Evolutionary conservation across 495 filamentous ascomycete genomes (phyloP).

Genomic region (Polyplosphaeria fusca): DNA sequence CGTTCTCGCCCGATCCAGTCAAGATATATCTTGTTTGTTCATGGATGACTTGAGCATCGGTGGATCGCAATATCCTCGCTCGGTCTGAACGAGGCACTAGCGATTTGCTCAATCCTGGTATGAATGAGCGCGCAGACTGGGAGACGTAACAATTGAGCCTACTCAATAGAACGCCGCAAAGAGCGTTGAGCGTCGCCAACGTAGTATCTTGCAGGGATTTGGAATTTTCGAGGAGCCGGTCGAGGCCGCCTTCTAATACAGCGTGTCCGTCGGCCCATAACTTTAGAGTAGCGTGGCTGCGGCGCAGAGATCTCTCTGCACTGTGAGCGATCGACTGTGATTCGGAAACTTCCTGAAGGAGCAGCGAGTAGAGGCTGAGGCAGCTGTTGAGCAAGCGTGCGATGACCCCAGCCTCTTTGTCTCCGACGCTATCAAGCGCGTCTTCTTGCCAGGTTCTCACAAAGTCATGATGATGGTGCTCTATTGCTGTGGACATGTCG

Average conservation of each 20-base stretch:
- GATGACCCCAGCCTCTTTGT: slow-evolving; percentile 8
- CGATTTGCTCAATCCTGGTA: slow-evolving; percentile 5
- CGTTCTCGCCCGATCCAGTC: not conserved
- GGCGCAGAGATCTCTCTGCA: not conserved
- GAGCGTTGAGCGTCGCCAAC: slow-evolving; percentile 4
- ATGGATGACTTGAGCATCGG: not conserved
- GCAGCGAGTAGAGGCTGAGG: slow-evolving; percentile 2
- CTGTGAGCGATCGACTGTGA: not conserved
- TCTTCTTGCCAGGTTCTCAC: not conserved
- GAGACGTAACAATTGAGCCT: not conserved
- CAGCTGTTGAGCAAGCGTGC: slow-evolving; percentile 2
- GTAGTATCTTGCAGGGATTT: slow-evolving; percentile 3
- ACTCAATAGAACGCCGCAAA: slow-evolving; percentile 9
- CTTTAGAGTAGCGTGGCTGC: slow-evolving; percentile 3
- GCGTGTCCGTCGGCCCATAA: slow-evolving; percentile 19
- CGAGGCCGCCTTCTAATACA: slow-evolving; percentile 3
- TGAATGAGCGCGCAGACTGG: not conserved
- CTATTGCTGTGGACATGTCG: too few relatives aligned
- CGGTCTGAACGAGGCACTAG: not conserved
- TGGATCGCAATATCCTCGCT: not conserved
- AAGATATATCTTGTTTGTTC: slow-evolving; percentile 14
- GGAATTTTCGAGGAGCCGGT: slow-evolving; percentile 5
- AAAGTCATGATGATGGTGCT: too few relatives aligned
- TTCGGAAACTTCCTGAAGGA: not conserved
- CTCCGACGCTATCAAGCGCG: not conserved